Evolutionary conservation across 192 early-diverging fungal species (phyloP).

Genomic region (Phlyctochytrium arcticum): DNA sequence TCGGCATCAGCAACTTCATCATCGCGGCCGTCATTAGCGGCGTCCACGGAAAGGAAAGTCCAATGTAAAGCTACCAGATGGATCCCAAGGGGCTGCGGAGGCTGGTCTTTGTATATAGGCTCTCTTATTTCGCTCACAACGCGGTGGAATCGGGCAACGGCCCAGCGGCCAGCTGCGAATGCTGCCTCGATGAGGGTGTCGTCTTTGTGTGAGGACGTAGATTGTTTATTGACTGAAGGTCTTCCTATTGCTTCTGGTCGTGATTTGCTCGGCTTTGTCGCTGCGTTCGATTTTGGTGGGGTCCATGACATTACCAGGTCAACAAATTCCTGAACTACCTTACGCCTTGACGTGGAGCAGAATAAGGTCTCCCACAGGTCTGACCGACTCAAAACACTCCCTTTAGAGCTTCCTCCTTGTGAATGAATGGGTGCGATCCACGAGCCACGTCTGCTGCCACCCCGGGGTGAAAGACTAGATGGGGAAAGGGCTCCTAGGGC

Average conservation of each 20-base stretch:
- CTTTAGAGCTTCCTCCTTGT: too few species aligned
- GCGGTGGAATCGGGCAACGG: slow-evolving; percentile 22
- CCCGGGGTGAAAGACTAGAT: background rate
- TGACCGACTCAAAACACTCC: background rate
- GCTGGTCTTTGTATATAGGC: slow-evolving; percentile 4
- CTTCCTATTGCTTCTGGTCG: too few species aligned
- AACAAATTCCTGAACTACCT: slow-evolving; percentile 10
- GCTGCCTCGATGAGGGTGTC: slow-evolving; percentile 20
- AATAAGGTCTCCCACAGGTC: slow-evolving; percentile 1
- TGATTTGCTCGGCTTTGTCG: too few species aligned
- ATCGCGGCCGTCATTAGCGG: slow-evolving; percentile 16
- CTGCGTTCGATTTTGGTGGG: too few species aligned
- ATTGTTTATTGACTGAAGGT: too few species aligned
- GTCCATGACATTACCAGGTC: background rate
- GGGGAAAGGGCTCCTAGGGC: background rate
- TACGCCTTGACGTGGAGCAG: background rate
- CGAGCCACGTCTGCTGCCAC: background rate
- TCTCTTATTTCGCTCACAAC: slow-evolving; percentile 21
- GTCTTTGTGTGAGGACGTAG: background rate
- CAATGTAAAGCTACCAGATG: slow-evolving; percentile 22
- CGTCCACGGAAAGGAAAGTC: slow-evolving; percentile 15
- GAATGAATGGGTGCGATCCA: background rate
- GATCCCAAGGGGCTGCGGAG: slow-evolving; percentile 9
- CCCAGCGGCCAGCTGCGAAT: slow-evolving; percentile 33
- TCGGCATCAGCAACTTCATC: slow-evolving; percentile 25